These are phyloP conservation scores for Collybia mongolica DNA, from an alignment of 768 basidiomycete species.

Conservation along the genomic window DNA sequence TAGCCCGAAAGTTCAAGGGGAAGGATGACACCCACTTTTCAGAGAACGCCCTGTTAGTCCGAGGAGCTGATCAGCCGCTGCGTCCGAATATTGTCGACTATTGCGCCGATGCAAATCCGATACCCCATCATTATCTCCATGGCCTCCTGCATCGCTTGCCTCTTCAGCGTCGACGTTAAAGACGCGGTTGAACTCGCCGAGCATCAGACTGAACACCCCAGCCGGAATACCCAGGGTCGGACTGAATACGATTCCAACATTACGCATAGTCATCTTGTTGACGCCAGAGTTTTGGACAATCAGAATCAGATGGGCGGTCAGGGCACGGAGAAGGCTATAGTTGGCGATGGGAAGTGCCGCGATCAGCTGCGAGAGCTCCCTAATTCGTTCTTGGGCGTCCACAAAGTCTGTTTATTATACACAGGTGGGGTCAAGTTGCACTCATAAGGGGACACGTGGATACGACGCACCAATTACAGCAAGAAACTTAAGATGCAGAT, in stretches of 20 bases:
- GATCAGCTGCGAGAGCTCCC: constrained; percentile 83
- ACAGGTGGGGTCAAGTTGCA: background rate
- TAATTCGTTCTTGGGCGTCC: constrained; percentile 84
- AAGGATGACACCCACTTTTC: constrained; percentile 46
- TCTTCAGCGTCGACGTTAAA: constrained; percentile 75
- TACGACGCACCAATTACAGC: constrained; percentile 83
- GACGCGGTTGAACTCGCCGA: constrained; percentile 89
- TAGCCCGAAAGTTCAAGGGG: constrained; percentile 8
- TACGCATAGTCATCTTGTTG: constrained; percentile 99
- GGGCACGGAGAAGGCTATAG: constrained; percentile 89
- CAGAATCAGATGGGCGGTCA: constrained; percentile 92
- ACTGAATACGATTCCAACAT: constrained; percentile 98
- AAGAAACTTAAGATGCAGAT: constrained; percentile 88
- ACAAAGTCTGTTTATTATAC: constrained; percentile 65
- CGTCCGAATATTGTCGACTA: constrained; percentile 80
- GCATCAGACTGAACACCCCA: constrained; percentile 92
- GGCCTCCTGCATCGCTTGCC: constrained; percentile 25
- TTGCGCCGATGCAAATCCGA: constrained; percentile 63
- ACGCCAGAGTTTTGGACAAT: constrained; percentile 87
- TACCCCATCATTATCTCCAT: constrained; percentile 18
- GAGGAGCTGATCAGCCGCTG: constrained; percentile 80
- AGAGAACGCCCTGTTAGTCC: constrained; percentile 73
- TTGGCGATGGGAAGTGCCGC: constrained; percentile 87
- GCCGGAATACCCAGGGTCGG: constrained; percentile 98
- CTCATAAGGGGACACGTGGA: constrained; percentile 2